Conservation (phyloP, 2,329 filamentous ascomycete species). For the Coniella vitis region DNA sequence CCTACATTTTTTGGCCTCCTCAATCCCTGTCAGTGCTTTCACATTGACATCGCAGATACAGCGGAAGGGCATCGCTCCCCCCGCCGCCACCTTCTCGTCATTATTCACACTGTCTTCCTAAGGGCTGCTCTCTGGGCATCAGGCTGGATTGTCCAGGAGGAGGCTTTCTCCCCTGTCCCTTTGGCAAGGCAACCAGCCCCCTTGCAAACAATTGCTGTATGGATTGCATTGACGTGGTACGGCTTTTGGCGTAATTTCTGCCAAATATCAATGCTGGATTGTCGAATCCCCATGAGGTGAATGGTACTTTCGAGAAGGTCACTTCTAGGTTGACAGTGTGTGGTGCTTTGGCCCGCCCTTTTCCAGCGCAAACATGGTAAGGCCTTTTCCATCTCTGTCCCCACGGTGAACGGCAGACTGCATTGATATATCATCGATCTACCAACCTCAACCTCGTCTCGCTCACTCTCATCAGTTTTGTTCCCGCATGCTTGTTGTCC, state of each 20-base stretch:
- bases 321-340: constrained; percentile 24
- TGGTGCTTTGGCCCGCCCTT: constrained; percentile 31
- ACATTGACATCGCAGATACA: not conserved
- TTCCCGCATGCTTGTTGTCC: too few species aligned
- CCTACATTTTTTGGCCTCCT: not conserved
- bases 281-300: constrained; percentile 8
- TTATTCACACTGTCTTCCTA: constrained; percentile 8
- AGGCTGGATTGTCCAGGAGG: constrained; percentile 9
- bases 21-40: not conserved
- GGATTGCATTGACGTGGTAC: constrained; percentile 10
- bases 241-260: constrained; percentile 6
- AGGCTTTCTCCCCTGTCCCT: constrained; percentile 4
- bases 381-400: constrained; percentile 28
- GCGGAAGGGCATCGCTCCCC: constrained; percentile 4
- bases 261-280: constrained; percentile 9
- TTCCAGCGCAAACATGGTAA: constrained; percentile 43
- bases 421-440: constrained; percentile 38
- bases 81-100: constrained; percentile 2
- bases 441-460: constrained; percentile 11
- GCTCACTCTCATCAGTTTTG: constrained; percentile 18
- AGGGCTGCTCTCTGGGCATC: constrained; percentile 4
- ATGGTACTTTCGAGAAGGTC: constrained; percentile 16
- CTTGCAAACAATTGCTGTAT: constrained; percentile 15
- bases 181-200: constrained; percentile 2
- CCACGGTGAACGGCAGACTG: constrained; percentile 34